These are phyloP conservation scores for Gloeostereum incarnatum DNA, from an alignment of 768 basidiomycete genomes.

Conservation along the genomic window DNA sequence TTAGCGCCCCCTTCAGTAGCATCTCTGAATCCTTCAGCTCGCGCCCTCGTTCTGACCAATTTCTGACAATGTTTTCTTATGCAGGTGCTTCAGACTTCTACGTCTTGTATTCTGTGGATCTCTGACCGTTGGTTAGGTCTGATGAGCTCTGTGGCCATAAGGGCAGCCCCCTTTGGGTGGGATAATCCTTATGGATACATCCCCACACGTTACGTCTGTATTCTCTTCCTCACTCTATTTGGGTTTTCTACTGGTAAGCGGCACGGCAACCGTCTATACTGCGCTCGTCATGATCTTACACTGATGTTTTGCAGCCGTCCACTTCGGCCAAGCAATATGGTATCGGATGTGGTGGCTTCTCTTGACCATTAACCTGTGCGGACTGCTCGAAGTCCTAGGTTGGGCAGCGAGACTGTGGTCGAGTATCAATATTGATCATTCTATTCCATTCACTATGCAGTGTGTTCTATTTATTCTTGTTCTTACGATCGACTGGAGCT, in stretches of 20 bases:
- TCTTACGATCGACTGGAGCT: background rate
- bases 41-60: too few species aligned
- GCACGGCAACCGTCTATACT: background rate
- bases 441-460: background rate
- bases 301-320: conserved; percentile 26
- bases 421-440: background rate
- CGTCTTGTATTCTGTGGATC: too few species aligned
- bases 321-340: conserved; percentile 31
- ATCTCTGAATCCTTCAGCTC: too few species aligned
- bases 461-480: background rate
- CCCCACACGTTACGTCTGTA: conserved; percentile 24
- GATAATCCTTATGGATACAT: conserved; percentile 30
- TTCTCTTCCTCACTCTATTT: conserved; percentile 26
- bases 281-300: background rate
- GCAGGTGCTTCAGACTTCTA: too few species aligned
- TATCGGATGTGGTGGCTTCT: conserved; percentile 45
- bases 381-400: background rate
- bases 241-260: conserved; percentile 26
- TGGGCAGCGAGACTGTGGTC: background rate
- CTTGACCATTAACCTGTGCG: conserved; percentile 36
- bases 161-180: too few species aligned
- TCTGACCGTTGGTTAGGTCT: too few species aligned
- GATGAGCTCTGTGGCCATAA: too few species aligned
- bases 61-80: too few species aligned
- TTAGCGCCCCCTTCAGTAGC: too few species aligned